Conservation (phyloP, 2,329 filamentous ascomycete species). For the Acarospora socialis region DNA sequence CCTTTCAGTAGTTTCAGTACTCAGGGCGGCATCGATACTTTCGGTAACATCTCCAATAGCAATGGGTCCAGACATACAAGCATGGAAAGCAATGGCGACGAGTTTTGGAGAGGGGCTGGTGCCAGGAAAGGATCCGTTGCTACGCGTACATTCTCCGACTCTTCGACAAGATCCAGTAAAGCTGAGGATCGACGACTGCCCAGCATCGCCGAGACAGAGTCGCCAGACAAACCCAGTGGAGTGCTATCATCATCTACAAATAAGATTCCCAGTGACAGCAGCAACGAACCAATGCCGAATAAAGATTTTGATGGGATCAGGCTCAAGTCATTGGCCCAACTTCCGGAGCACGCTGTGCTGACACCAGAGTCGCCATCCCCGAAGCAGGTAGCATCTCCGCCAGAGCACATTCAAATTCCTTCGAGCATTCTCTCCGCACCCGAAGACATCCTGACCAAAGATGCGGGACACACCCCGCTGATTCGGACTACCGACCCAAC, state of each 20-base stretch:
- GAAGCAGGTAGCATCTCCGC: slow-evolving; percentile 5
- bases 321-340: slow-evolving; percentile 9
- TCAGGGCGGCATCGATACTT: too few relatives aligned
- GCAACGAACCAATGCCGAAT: slow-evolving; percentile 4
- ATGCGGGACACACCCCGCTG: slow-evolving; percentile 16
- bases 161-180: slow-evolving; percentile 1
- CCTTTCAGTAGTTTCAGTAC: too few relatives aligned
- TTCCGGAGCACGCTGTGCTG: slow-evolving; percentile 7
- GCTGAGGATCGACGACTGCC: slow-evolving; percentile 2
- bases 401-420: slow-evolving; percentile 1
- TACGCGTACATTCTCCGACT: slow-evolving; percentile 9
- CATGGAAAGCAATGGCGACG: slow-evolving; percentile 5
- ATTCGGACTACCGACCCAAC: slow-evolving; percentile 5
- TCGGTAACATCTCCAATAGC: neutral
- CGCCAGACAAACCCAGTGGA: neutral
- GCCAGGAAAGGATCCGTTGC: slow-evolving; percentile 3
- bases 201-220: slow-evolving; percentile 9
- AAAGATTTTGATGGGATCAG: slow-evolving; percentile 14
- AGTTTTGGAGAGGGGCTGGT: slow-evolving; percentile 7
- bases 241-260: neutral
- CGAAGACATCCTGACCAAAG: slow-evolving; percentile 6
- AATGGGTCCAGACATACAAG: slow-evolving; percentile 3
- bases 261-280: neutral
- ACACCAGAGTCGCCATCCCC: slow-evolving; percentile 5
- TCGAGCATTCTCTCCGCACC: slow-evolving; percentile 1